Conservation (phyloP, 1,284 basidiomycete genomes). For the Malassezia arunalokei region DNA sequence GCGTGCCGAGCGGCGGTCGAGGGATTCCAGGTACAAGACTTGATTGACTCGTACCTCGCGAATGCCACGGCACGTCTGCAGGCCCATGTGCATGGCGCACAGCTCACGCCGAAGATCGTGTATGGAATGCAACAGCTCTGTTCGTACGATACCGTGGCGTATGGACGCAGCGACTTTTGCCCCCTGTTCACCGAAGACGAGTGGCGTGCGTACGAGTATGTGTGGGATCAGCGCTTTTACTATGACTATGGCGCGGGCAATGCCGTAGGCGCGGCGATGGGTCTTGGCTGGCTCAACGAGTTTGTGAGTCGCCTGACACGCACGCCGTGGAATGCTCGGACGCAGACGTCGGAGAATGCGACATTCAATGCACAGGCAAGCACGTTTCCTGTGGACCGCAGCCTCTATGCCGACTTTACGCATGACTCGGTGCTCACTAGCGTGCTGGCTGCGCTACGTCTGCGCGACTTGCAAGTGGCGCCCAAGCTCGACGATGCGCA, state of each 20-base stretch:
- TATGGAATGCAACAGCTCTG: slow-evolving; percentile 41
- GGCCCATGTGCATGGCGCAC: slow-evolving; percentile 19
- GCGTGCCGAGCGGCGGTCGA: slow-evolving; percentile 21
- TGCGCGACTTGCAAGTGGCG: slow-evolving; percentile 20
- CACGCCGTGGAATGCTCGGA: slow-evolving; percentile 17
- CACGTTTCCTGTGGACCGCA: slow-evolving; percentile 34
- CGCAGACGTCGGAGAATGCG: slow-evolving; percentile 37
- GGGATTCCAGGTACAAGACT: slow-evolving; percentile 3
- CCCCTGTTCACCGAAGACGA: slow-evolving; percentile 75
- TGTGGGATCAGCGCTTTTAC: slow-evolving; percentile 50
- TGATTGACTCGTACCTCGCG: slow-evolving; percentile 27
- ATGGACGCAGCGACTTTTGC: slow-evolving; percentile 82
- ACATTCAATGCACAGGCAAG: slow-evolving; percentile 27
- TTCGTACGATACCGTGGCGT: slow-evolving; percentile 58
- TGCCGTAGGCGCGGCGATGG: slow-evolving; percentile 64
- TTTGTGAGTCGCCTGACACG: slow-evolving; percentile 27
- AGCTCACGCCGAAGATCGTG: slow-evolving; percentile 21
- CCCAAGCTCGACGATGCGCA: slow-evolving; percentile 13
- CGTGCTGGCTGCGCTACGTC: slow-evolving; percentile 28
- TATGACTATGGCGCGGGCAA: slow-evolving; percentile 63
- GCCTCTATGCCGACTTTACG: slow-evolving; percentile 42
- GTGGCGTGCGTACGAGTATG: slow-evolving; percentile 76
- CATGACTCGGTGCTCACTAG: slow-evolving; percentile 39
- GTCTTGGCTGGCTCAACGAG: slow-evolving; percentile 62
- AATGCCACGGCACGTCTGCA: slow-evolving; percentile 33